phyloP scores from a whole-genome alignment of 2,329 filamentous ascomycete species.

The Bipolaris cookei region DNA sequence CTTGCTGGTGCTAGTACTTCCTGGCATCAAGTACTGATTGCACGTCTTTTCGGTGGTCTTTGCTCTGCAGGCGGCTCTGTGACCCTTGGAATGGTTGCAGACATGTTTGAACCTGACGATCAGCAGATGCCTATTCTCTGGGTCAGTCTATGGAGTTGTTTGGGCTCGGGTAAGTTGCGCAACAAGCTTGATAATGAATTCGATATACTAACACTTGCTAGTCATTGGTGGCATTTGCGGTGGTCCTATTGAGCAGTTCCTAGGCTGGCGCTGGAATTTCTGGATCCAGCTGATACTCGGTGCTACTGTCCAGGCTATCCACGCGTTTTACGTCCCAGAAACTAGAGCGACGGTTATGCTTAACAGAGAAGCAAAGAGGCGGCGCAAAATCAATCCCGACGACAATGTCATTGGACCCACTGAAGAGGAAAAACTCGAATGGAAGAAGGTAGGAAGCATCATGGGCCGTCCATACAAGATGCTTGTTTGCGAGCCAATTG shows the following conservation, averaged over 20 bases:
- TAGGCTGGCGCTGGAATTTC: conserved; percentile 77
- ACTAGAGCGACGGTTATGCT: conserved; percentile 78
- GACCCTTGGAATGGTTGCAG: conserved; percentile 68
- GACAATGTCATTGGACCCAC: conserved; percentile 70
- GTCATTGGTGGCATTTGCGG: conserved; percentile 81
- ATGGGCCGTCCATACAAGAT: conserved; percentile 74
- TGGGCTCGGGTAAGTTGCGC: conserved; percentile 62
- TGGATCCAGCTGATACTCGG: conserved; percentile 87
- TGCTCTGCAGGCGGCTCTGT: conserved; percentile 67
- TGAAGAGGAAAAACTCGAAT: conserved; percentile 54
- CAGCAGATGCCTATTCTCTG: conserved; percentile 71
- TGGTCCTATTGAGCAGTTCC: conserved; percentile 71
- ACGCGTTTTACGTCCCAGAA: conserved; percentile 74
- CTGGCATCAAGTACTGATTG: conserved; percentile 70
- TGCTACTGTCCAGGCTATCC: conserved; percentile 68
- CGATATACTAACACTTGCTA: conserved; percentile 57
- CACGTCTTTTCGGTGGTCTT: conserved; percentile 51
- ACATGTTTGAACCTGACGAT: conserved; percentile 64
- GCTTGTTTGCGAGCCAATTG: conserved; percentile 76
- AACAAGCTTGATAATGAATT: too few species aligned
- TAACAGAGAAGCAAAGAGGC: conserved; percentile 76
- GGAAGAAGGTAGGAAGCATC: conserved; percentile 51
- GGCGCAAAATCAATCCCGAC: conserved; percentile 60
- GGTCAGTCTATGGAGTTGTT: conserved; percentile 66
- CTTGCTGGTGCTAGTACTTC: conserved; percentile 64